Percentiles rank a stretch among this genome's conserved stretches.
Evolutionary conservation across 169 alveolate genomes (phyloP).

Genomic region (Plasmodium malariae): DNA sequence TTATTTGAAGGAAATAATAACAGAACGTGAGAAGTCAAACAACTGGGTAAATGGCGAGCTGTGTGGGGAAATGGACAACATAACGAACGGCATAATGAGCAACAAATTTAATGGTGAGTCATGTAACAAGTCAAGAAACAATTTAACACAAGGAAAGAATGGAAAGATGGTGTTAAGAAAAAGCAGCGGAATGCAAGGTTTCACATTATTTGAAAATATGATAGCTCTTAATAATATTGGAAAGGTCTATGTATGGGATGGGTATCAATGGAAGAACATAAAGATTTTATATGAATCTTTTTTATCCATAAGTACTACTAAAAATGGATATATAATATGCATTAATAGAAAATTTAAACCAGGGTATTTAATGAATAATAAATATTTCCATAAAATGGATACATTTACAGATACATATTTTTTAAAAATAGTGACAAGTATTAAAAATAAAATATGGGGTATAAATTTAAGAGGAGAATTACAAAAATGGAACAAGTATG

Average conservation of each 20-base stretch:
- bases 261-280: conserved; percentile 36
- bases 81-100: not conserved
- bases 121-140: not conserved
- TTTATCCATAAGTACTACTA: conserved; percentile 38
- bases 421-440: conserved; percentile 33
- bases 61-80: not conserved
- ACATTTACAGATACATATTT: conserved; percentile 17
- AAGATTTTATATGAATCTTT: conserved; percentile 19
- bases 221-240: conserved; percentile 31
- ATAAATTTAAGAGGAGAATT: conserved; percentile 58
- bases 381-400: conserved; percentile 46
- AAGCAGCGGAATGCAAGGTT: not conserved
- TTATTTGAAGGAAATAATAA: not conserved
- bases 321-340: conserved; percentile 47
- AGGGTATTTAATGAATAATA: conserved; percentile 42
- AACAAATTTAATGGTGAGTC: not conserved
- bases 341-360: conserved; percentile 40
- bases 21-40: not conserved
- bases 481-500: conserved; percentile 63
- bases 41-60: not conserved
- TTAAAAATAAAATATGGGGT: conserved; percentile 73
- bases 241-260: conserved; percentile 46
- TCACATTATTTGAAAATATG: conserved; percentile 58
- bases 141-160: no score
- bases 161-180: conserved; percentile 21